Conservation (phyloP, 2,329 filamentous ascomycete genomes). For the Ascochyta clinopodiicola region DNA sequence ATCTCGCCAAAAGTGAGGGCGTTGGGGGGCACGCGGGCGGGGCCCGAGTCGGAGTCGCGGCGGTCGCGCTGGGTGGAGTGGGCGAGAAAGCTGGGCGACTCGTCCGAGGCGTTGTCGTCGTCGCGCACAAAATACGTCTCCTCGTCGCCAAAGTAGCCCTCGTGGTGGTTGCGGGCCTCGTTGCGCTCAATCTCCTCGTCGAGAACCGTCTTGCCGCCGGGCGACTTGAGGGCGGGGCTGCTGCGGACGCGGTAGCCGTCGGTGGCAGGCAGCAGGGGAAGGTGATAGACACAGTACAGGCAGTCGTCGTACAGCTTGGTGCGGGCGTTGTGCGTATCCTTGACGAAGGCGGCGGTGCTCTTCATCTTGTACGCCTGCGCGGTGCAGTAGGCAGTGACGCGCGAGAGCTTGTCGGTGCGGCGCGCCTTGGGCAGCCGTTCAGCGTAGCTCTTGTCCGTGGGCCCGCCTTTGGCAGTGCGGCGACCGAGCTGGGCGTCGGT, state of each 20-base stretch:
- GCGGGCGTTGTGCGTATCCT: constrained; percentile 84
- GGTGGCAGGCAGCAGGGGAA: constrained; percentile 82
- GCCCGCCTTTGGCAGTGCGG: constrained; percentile 71
- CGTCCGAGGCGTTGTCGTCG: constrained; percentile 25
- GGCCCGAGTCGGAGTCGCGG: constrained; percentile 26
- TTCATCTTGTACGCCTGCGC: constrained; percentile 92
- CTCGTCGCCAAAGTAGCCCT: constrained; percentile 86
- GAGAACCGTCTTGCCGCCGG: constrained; percentile 88
- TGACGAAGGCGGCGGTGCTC: constrained; percentile 85
- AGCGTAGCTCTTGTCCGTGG: constrained; percentile 84
- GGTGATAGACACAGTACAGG: constrained; percentile 91
- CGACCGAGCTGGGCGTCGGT: constrained; percentile 69
- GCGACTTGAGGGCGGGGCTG: constrained; percentile 89
- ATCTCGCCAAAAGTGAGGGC: constrained; percentile 87
- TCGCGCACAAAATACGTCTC: constrained; percentile 58
- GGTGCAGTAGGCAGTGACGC: constrained; percentile 95
- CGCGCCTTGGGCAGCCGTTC: constrained; percentile 89
- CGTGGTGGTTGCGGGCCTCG: constrained; percentile 85
- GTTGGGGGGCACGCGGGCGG: constrained; percentile 67
- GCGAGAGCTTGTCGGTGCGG: constrained; percentile 83
- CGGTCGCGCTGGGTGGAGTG: constrained; percentile 20
- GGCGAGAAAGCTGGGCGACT: constrained; percentile 18
- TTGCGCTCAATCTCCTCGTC: constrained; percentile 97
- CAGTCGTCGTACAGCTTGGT: constrained; percentile 99
- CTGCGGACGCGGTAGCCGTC: constrained; percentile 90